phyloP scores from a whole-genome alignment of 495 filamentous ascomycete genomes.

The Sporormia fimetaria region DNA sequence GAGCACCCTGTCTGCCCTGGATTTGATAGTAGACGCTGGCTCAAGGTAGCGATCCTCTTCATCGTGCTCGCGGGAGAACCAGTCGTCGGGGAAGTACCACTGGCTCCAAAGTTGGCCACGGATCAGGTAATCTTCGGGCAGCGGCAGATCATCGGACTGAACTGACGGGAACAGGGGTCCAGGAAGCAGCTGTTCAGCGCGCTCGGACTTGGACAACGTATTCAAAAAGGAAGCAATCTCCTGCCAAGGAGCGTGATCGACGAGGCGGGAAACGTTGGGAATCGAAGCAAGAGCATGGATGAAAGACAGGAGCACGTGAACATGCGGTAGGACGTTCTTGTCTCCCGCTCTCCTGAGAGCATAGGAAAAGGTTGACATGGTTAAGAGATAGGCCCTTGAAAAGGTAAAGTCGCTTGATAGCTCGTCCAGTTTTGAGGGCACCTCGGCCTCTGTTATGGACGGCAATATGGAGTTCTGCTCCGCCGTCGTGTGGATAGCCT shows the following conservation, averaged over 20 bases:
- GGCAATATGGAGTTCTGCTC: slow-evolving; percentile 2
- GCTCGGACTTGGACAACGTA: slow-evolving; percentile 40
- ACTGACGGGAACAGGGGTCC: slow-evolving; percentile 16
- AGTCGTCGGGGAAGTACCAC: slow-evolving; percentile 54
- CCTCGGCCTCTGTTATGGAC: slow-evolving; percentile 17
- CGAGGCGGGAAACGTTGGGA: slow-evolving; percentile 32
- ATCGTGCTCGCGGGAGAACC: slow-evolving; percentile 59
- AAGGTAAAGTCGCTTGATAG: slow-evolving; percentile 15
- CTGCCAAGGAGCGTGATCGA: slow-evolving; percentile 56
- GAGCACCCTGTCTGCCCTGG: slow-evolving; percentile 59
- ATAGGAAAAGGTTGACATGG: slow-evolving; percentile 40
- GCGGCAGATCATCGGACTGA: slow-evolving; percentile 33
- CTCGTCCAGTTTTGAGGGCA: slow-evolving; percentile 10
- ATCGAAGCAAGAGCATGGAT: slow-evolving; percentile 50
- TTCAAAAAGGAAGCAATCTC: slow-evolving; percentile 55
- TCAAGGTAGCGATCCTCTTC: slow-evolving; percentile 71
- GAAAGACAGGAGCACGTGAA: slow-evolving; percentile 57
- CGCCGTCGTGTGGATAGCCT: slow-evolving; percentile 8
- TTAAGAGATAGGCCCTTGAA: slow-evolving; percentile 35
- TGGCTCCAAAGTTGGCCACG: slow-evolving; percentile 64
- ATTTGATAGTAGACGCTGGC: slow-evolving; percentile 48
- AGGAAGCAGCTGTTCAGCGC: slow-evolving; percentile 30
- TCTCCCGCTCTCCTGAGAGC: slow-evolving; percentile 51
- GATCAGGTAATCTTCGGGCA: slow-evolving; percentile 77
- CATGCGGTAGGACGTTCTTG: slow-evolving; percentile 51